Evolutionary conservation across 768 basidiomycete genomes (phyloP).

Genomic region (Cyathus striatus): DNA sequence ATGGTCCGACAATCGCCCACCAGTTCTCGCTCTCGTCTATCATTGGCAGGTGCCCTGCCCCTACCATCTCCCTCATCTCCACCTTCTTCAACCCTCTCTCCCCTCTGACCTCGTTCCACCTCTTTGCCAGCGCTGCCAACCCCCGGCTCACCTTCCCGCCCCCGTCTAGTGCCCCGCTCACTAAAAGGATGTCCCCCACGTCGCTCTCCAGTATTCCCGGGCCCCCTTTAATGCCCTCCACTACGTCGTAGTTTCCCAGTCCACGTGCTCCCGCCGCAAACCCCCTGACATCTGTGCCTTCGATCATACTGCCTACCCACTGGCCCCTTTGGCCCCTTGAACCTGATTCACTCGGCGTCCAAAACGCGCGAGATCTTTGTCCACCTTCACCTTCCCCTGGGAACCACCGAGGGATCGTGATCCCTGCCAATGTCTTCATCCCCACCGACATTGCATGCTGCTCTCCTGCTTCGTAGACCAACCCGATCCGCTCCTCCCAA

Average conservation of each 20-base stretch:
- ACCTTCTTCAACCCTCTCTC: slow-evolving; percentile 4
- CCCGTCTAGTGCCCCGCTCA: slow-evolving; percentile 45
- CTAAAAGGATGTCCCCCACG: slow-evolving; percentile 29
- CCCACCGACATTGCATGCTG: slow-evolving; percentile 17
- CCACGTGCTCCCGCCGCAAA: slow-evolving; percentile 43
- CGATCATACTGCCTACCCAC: slow-evolving; percentile 32
- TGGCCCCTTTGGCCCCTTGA: slow-evolving; percentile 12
- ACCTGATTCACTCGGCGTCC: neutral
- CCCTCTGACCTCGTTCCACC: slow-evolving; percentile 23
- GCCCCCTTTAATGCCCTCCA: slow-evolving; percentile 8
- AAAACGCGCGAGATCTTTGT: slow-evolving; percentile 1
- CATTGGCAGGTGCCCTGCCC: slow-evolving; percentile 48
- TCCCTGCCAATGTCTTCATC: slow-evolving; percentile 33
- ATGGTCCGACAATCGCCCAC: slow-evolving; percentile 22
- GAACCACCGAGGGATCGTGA: slow-evolving; percentile 48
- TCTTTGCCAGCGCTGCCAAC: slow-evolving; percentile 24
- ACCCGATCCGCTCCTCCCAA: slow-evolving; percentile 40
- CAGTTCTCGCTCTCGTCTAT: slow-evolving; percentile 41
- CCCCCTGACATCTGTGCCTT: slow-evolving; percentile 32
- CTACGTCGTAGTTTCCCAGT: slow-evolving; percentile 38
- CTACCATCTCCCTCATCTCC: slow-evolving; percentile 27
- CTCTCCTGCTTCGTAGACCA: slow-evolving; percentile 21
- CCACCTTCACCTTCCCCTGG: slow-evolving; percentile 21
- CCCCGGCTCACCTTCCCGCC: slow-evolving; percentile 38
- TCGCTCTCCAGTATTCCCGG: slow-evolving; percentile 16